A percentile compares a stretch with the other conserved stretches of the same genome.
These are phyloP conservation scores for Nemania sp. DNA, from an alignment of 2,329 filamentous ascomycete genomes.

Conservation along the genomic window DNA sequence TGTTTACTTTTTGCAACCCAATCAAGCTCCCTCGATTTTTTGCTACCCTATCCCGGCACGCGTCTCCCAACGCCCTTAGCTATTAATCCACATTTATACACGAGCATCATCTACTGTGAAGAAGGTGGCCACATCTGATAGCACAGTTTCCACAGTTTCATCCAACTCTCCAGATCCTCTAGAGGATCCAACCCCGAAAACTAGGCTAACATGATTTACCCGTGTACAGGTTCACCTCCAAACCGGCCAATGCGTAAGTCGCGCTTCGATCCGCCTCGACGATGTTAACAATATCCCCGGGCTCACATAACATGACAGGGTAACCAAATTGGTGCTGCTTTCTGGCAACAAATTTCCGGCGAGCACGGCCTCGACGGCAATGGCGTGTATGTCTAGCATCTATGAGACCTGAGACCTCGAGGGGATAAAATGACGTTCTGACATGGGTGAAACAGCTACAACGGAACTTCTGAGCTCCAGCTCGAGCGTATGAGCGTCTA, in stretches of 20 bases:
- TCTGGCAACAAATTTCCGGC: conserved; percentile 92
- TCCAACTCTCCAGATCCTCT: not conserved
- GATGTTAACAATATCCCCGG: conserved; percentile 35
- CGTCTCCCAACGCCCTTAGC: conserved; percentile 43
- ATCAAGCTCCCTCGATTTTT: conserved; percentile 30
- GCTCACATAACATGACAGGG: conserved; percentile 70
- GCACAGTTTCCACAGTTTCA: conserved; percentile 11
- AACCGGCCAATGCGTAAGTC: conserved; percentile 98
- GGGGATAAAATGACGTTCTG: conserved; percentile 38
- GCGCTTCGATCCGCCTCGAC: conserved; percentile 45
- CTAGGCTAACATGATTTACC: conserved; percentile 26
- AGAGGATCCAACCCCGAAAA: conserved; percentile 1
- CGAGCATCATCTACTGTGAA: conserved; percentile 6
- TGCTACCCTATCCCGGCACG: conserved; percentile 48
- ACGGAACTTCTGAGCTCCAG: conserved; percentile 98
- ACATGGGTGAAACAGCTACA: conserved; percentile 74
- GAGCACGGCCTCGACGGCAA: conserved; percentile 98
- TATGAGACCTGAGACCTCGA: not conserved
- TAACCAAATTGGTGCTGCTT: conserved; percentile 99
- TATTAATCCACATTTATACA: conserved; percentile 44
- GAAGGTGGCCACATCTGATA: not conserved
- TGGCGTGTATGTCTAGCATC: conserved; percentile 77
- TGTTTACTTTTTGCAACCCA: conserved; percentile 45
- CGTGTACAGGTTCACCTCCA: conserved; percentile 90
- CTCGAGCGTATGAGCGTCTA: conserved; percentile 99